A percentile compares a stretch with the other conserved stretches of the same genome.
These are phyloP conservation scores for Podospora australis DNA, from an alignment of 495 filamentous ascomycete species.

Conservation along the genomic window DNA sequence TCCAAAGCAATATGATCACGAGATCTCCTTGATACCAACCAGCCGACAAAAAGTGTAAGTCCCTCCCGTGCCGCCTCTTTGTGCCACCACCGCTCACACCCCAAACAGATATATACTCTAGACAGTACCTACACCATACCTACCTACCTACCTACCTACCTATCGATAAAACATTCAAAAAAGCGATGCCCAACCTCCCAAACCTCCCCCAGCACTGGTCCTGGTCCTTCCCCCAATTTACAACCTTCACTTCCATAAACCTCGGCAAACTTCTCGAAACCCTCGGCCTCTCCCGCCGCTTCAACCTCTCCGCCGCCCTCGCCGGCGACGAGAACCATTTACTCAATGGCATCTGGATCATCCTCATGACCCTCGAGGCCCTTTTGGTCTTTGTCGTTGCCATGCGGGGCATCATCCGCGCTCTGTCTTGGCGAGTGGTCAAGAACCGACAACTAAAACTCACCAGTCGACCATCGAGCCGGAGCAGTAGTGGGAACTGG, in stretches of 20 bases:
- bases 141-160: not conserved
- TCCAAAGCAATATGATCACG: not conserved
- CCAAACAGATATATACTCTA: not conserved
- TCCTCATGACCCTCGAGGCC: conserved; percentile 35
- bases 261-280: not conserved
- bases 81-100: not conserved
- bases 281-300: not conserved
- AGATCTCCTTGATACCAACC: not conserved
- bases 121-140: too few species aligned
- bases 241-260: not conserved
- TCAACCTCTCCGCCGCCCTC: conserved; percentile 23
- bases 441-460: not conserved
- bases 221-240: not conserved
- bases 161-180: not conserved
- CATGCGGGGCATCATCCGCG: conserved; percentile 17
- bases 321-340: conserved; percentile 32
- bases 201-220: not conserved
- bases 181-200: not conserved
- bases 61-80: not conserved
- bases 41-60: not conserved
- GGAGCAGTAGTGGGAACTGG: too few species aligned
- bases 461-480: not conserved
- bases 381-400: conserved; percentile 34
- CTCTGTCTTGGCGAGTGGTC: not conserved
- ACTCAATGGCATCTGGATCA: conserved; percentile 42